phyloP scores from a whole-genome alignment of 345 rosid genomes.

The Euphorbia lathyris region DNA sequence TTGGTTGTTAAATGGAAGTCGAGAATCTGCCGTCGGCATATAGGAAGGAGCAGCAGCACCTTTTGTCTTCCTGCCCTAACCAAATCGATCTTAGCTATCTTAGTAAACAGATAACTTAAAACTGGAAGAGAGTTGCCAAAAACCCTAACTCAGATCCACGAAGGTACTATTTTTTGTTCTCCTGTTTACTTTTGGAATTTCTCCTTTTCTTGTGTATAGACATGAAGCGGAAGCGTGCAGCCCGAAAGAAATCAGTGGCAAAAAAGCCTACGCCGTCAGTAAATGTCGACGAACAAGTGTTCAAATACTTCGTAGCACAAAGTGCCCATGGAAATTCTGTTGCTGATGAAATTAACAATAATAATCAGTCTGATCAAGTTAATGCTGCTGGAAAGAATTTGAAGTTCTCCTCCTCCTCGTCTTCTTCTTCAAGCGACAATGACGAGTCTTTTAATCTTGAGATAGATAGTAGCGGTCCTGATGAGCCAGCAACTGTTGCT shows the following conservation, averaged over 20 bases:
- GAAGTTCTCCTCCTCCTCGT: neutral
- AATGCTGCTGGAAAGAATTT: neutral
- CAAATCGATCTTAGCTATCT: too few relatives aligned
- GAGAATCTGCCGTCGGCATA: too few relatives aligned
- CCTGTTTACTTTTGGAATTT: neutral
- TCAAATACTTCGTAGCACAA: slow-evolving; percentile 17
- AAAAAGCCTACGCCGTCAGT: neutral
- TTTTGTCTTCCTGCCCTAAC: too few relatives aligned
- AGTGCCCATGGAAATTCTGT: neutral
- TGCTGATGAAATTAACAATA: neutral
- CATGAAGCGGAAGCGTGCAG: slow-evolving; percentile 23
- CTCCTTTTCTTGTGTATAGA: neutral
- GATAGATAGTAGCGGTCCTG: neutral
- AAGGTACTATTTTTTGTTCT: neutral
- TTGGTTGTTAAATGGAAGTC: too few relatives aligned
- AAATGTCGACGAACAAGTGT: slow-evolving; percentile 8
- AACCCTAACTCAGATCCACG: neutral
- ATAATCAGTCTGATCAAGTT: neutral
- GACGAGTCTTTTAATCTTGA: slow-evolving; percentile 1
- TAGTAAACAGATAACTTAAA: too few relatives aligned
- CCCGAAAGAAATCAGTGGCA: slow-evolving; percentile 4
- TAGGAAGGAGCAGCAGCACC: too few relatives aligned
- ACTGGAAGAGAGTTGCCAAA: too few relatives aligned
- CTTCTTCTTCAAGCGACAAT: slow-evolving; percentile 9
- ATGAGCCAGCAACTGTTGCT: neutral